Conservation (phyloP, 2,329 filamentous ascomycete species). For the Sporothrix luriei region DNA sequence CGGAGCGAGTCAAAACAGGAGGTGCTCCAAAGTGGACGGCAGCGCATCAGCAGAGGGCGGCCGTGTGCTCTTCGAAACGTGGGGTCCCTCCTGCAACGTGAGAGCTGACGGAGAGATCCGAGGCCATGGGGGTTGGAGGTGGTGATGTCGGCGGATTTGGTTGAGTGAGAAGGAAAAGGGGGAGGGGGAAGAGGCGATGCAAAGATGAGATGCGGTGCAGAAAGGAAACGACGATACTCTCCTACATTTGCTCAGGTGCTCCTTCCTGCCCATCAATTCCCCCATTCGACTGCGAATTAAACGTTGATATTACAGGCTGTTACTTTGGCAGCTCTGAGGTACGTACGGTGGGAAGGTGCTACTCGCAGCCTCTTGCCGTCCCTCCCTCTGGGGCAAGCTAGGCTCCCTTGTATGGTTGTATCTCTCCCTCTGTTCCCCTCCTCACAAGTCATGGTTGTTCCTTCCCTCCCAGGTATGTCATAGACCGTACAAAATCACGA, state of each 20-base stretch:
- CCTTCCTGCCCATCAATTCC: conserved; percentile 15
- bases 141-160: not conserved
- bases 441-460: not conserved
- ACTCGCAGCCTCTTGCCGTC: conserved; percentile 17
- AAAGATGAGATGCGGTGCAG: not conserved
- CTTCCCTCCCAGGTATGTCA: conserved; percentile 19
- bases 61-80: conserved; percentile 20
- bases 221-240: not conserved
- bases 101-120: conserved; percentile 10
- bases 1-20: conserved; percentile 20
- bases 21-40: conserved; percentile 2
- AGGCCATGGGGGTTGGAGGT: not conserved
- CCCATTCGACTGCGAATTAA: not conserved
- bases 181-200: not conserved
- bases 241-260: not conserved
- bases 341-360: conserved; percentile 9
- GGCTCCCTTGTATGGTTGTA: not conserved
- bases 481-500: not conserved
- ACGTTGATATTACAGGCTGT: conserved; percentile 11
- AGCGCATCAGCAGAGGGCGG: not conserved
- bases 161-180: not conserved
- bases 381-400: not conserved
- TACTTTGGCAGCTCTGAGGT: conserved; percentile 8
- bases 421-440: not conserved
- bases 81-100: not conserved